Percentiles rank a stretch among this genome's conserved stretches.
Evolutionary conservation across 2,329 filamentous ascomycete species (phyloP).

Genomic region (Paradendryphiella salina): DNA sequence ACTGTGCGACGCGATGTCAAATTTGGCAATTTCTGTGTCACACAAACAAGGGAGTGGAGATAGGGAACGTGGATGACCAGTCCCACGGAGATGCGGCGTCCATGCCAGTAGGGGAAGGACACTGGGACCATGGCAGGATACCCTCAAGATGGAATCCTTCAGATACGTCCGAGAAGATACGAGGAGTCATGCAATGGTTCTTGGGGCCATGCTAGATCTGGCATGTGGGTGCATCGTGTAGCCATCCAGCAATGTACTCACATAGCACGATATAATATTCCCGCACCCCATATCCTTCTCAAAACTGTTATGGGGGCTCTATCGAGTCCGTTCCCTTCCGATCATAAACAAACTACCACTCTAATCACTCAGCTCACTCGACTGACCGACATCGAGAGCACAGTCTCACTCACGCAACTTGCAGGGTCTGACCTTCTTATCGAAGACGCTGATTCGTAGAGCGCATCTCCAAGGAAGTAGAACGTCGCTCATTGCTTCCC

Average conservation of each 20-base stretch:
- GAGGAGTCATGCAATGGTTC: not conserved
- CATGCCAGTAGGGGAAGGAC: not conserved
- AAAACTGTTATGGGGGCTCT: constrained; percentile 9
- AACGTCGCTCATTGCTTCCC: constrained; percentile 9
- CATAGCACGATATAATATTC: not conserved
- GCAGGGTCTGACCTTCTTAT: constrained; percentile 1
- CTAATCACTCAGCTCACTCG: not conserved
- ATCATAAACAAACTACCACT: not conserved
- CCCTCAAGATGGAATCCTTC: not conserved
- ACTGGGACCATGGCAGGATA: not conserved
- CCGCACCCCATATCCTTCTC: not conserved
- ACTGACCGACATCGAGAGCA: constrained; percentile 5
- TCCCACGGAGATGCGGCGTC: not conserved
- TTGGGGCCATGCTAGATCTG: not conserved
- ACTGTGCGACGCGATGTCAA: not conserved
- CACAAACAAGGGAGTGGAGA: not conserved
- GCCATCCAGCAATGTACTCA: constrained; percentile 15
- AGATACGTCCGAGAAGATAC: not conserved
- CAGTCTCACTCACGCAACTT: not conserved
- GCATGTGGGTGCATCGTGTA: constrained; percentile 1
- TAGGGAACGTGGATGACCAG: not conserved
- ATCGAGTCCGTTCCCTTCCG: not conserved
- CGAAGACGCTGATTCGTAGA: constrained; percentile 1
- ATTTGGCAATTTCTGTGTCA: not conserved
- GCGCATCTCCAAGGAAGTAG: not conserved